Conservation (phyloP, 331 rosid species). For the Saraca asoca region DNA sequence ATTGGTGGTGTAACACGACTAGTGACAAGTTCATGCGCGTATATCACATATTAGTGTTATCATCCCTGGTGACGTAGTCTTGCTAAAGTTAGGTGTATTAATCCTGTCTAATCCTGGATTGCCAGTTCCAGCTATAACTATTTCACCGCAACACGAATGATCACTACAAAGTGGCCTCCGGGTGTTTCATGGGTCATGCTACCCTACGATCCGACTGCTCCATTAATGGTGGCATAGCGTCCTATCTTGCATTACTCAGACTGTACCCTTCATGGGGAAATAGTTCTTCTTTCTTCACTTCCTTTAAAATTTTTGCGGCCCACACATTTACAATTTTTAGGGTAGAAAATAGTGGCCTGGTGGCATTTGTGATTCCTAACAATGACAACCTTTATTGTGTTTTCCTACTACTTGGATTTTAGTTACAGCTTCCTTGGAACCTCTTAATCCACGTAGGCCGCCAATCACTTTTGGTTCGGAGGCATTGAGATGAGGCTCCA, state of each 20-base stretch:
- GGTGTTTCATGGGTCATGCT: constrained; percentile 46
- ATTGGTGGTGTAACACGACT: too few species aligned
- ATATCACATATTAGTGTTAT: too few species aligned
- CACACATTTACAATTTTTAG: constrained; percentile 94
- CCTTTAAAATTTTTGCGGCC: constrained; percentile 98
- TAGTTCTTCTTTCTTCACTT: constrained; percentile 96
- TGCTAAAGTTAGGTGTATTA: too few species aligned
- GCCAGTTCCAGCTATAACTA: too few species aligned
- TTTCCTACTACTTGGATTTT: constrained; percentile 78
- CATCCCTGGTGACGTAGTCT: too few species aligned
- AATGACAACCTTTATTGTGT: constrained; percentile 97
- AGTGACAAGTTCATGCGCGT: too few species aligned
- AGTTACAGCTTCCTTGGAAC: constrained; percentile 57
- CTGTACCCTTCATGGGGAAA: too few species aligned
- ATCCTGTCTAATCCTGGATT: too few species aligned
- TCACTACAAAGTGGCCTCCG: constrained; percentile 41
- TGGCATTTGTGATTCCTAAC: constrained; percentile 91
- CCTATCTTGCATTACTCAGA: too few species aligned
- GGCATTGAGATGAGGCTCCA: too few species aligned
- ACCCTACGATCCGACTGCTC: constrained; percentile 67
- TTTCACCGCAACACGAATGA: too few species aligned
- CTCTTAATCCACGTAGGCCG: too few species aligned
- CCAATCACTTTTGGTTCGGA: constrained; percentile 17
- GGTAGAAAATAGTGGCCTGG: constrained; percentile 97
- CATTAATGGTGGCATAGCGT: constrained; percentile 66